These are phyloP conservation scores for Linnemannia hyalina DNA, from an alignment of 192 early-diverging fungal genomes.

Conservation along the genomic window DNA sequence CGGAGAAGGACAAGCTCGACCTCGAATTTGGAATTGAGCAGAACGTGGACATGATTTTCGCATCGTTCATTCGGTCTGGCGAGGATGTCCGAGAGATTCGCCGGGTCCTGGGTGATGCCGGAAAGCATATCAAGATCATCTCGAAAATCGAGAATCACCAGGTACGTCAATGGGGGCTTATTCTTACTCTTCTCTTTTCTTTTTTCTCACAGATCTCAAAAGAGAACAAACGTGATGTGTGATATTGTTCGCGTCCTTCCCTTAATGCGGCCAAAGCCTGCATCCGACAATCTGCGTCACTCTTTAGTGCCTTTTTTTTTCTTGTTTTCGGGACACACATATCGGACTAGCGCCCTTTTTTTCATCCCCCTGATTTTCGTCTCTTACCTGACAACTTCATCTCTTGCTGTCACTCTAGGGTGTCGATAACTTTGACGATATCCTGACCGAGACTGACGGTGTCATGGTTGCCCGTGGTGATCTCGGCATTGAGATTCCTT, in stretches of 20 bases:
- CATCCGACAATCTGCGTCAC: slow-evolving; percentile 10
- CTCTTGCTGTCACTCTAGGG: slow-evolving; percentile 63
- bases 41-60: slow-evolving; percentile 93
- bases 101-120: slow-evolving; percentile 78
- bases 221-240: background rate
- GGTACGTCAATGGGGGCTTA: background rate
- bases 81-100: slow-evolving; percentile 92
- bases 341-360: background rate
- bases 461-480: slow-evolving; percentile 98
- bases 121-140: slow-evolving; percentile 92
- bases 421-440: slow-evolving; percentile 94
- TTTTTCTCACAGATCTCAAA: background rate
- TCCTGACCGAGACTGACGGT: slow-evolving; percentile 90
- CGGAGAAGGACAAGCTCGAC: slow-evolving; percentile 90
- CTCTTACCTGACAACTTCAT: background rate
- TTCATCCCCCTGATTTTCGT: background rate
- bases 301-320: background rate
- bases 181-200: background rate
- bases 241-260: background rate
- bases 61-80: slow-evolving; percentile 92
- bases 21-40: slow-evolving; percentile 90
- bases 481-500: slow-evolving; percentile 93
- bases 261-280: slow-evolving; percentile 19
- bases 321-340: background rate
- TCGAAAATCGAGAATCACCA: slow-evolving; percentile 93